Base-by-base conservation (phyloP, 2,329 filamentous ascomycete species). In the Orbilia brochopaga region DNA sequence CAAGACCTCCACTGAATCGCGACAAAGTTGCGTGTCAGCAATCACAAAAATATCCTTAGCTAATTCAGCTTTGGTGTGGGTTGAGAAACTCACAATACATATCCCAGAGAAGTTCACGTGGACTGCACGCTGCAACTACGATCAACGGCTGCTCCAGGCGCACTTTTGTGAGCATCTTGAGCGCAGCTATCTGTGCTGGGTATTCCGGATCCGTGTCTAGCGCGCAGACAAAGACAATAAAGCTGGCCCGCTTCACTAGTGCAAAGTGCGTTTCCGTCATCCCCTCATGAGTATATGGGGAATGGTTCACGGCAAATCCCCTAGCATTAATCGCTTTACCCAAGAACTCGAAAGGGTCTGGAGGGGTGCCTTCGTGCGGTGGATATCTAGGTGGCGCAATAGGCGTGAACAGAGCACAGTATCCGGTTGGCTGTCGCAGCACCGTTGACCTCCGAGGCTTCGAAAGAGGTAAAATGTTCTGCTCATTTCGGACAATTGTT, bases 401-500 rank as follows among this genome's bases (percentile, higher is more conserved):
- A 1, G 86, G 86, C 4, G 87, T 87, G 35, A 88, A 78, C 52
- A 88, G 83, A 56, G 57, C 67, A 23, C 67, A 72, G 27, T 50
- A 40, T 42, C 60, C 67, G 17, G 6, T 42, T 35, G 58, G 40
- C 24, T 30, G 50, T 10, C 67, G 89, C 50, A 73, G 74, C 42
- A 54, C 73, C 62, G 59, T 75, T 56, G 42, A 54, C 66, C 21
- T 53, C 32, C 48, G 61, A 48, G 46, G 69, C 69, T 60, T 74
- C 54, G 42, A 63, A 58, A 66, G 90, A 89, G 94, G 94, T 1
- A 99, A 82, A 1, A 96, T 81, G 69, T 90, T 87, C 73, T 93
- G 90, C 78, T 91, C 93, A 78, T 99, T 93, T 65, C 92, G 85
- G 53, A 97, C 91, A 23, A 99, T 89, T 0, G 92, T 94, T 70